phyloP scores from a whole-genome alignment of 169 alveolate species.

The Amoebophrya sp. region DNA sequence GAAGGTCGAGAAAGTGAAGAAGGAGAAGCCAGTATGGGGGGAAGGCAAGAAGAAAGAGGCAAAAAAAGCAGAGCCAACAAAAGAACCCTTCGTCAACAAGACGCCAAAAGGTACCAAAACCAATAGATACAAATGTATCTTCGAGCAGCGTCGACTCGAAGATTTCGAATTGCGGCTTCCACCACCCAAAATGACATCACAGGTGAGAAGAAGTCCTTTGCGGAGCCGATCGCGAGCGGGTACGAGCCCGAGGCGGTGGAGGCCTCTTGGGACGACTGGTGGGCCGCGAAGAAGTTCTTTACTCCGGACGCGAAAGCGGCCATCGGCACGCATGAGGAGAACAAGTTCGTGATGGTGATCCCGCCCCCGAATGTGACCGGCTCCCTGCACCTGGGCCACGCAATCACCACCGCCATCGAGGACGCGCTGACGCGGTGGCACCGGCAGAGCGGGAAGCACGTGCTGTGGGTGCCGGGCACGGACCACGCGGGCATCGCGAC shows the following conservation, averaged over 20 bases:
- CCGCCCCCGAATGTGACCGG: constrained; percentile 99
- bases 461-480: constrained; percentile 96
- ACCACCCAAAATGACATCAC: too few species aligned
- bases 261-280: constrained; percentile 84
- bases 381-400: constrained; percentile 98
- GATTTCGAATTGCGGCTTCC: too few species aligned
- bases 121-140: too few species aligned
- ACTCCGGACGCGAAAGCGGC: constrained; percentile 56
- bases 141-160: too few species aligned
- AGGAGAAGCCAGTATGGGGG: not conserved
- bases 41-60: not conserved
- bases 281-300: constrained; percentile 78
- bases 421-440: constrained; percentile 92
- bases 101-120: not conserved
- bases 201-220: too few species aligned
- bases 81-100: not conserved
- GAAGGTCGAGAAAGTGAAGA: not conserved
- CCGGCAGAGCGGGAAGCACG: constrained; percentile 85
- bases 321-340: constrained; percentile 40
- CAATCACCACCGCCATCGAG: constrained; percentile 94
- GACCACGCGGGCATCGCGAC: constrained; percentile 93
- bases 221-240: constrained; percentile 53
- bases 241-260: constrained; percentile 92
- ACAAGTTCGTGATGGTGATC: constrained; percentile 81
- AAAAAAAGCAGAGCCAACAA: not conserved